Evolutionary conservation across 495 filamentous ascomycete species (phyloP), one percentile per base, ranked within the genome.

Genomic region (Xylaria telfairii): DNA sequence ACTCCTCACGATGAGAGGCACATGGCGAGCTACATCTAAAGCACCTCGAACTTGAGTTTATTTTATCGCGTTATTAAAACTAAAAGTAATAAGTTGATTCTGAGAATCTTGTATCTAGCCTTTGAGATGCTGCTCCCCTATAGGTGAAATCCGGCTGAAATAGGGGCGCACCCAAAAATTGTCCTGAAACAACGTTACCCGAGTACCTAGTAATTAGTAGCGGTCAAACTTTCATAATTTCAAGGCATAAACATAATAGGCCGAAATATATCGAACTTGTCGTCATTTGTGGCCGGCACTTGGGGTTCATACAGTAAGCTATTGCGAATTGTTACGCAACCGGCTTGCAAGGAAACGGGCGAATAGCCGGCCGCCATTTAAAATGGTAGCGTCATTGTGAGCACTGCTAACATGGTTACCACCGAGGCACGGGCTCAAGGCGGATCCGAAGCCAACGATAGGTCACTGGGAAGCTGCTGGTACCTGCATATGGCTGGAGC

Each of bases 401-500:
- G 28, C 42, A 28, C 34, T 13, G 21, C 15, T n/a, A 64, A 65
- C 62, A 51, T 65, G 62, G 62, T 51, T n/a, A 7, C 64, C 9
- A 19, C n/a, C 64, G 54, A 37, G 62, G 62, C 44, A 65, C 62
- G 28, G 59, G 32, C 21, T 21, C 9, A 28, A 17, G 26, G 37
- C 61, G 15, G 44, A 65, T 39, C 44, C 44, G 21, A 47, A 12
- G 24, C 57, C 57, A 1, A 21, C 3, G 15, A 65, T 73, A 51
- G 60, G 65, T 68, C 72, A 73, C 42, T 74, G 61, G 71, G 72
- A 53, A 60, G 73, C 41, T 69, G 71, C 71, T 70, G 76, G 76
- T 76, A 78, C 76, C 76, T 78, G 76, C 76, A 78, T 78, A 69
- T 34, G 44, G 12, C 32, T 41, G 64, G 63, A 12, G 32, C 42